These are phyloP conservation scores for Wickerhamiella kazuoi DNA, from an alignment of 805 yeast species.

Conservation along the genomic window DNA sequence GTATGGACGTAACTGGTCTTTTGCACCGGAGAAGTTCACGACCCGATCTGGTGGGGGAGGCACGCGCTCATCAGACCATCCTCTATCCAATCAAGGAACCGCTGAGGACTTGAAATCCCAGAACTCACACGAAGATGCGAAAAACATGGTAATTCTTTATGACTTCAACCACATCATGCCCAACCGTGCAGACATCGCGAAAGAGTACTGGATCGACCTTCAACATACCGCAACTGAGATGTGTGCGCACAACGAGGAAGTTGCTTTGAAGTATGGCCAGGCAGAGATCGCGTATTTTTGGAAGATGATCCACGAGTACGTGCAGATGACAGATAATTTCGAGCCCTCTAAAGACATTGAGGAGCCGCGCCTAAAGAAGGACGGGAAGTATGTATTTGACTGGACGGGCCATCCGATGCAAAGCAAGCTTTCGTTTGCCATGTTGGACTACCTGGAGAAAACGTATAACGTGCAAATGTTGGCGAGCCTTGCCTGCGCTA, in stretches of 20 bases:
- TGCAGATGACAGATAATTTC: background rate
- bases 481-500: conserved; percentile 26
- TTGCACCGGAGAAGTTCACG: conserved; percentile 2
- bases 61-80: background rate
- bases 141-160: conserved; percentile 18
- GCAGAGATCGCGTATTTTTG: conserved; percentile 56
- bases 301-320: conserved; percentile 25
- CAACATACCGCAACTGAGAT: conserved; percentile 36
- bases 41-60: background rate
- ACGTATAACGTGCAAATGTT: conserved; percentile 68
- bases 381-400: conserved; percentile 11
- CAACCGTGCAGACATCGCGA: conserved; percentile 43
- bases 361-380: background rate
- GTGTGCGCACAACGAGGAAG: conserved; percentile 50
- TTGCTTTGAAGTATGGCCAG: conserved; percentile 47
- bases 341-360: background rate
- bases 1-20: conserved; percentile 8
- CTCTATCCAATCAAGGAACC: background rate
- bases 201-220: conserved; percentile 23
- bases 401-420: conserved; percentile 83
- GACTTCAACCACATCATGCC: conserved; percentile 62
- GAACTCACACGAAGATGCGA: background rate
- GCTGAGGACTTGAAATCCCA: background rate
- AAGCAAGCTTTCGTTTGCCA: conserved; percentile 43
- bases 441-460: conserved; percentile 45